A percentile compares a stretch with the other conserved stretches of the same genome.
These are phyloP conservation scores for Lachnellula arida DNA, from an alignment of 2,329 filamentous ascomycete genomes.

Conservation along the genomic window DNA sequence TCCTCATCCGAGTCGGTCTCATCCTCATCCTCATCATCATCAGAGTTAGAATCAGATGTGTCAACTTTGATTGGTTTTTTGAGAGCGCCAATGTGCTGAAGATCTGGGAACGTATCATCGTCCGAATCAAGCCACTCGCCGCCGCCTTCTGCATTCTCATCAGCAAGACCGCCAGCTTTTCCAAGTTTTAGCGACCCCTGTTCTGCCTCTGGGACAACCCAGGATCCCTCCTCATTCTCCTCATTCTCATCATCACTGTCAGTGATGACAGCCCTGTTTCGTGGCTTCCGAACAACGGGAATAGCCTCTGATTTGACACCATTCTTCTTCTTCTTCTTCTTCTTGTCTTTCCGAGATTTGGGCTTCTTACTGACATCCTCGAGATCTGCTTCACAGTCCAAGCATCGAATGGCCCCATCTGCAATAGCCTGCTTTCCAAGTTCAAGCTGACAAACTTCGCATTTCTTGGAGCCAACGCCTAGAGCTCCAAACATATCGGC, in stretches of 20 bases:
- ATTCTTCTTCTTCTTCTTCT: constrained; percentile 32
- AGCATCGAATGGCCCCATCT: constrained; percentile 56
- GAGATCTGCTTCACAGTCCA: constrained; percentile 71
- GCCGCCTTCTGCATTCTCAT: constrained; percentile 82
- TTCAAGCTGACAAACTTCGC: constrained; percentile 31
- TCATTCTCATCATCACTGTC: constrained; percentile 63
- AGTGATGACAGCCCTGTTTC: constrained; percentile 52
- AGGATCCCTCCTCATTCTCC: constrained; percentile 64
- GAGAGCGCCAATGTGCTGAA: constrained; percentile 27
- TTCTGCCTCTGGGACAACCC: constrained; percentile 70
- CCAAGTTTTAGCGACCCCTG: constrained; percentile 58
- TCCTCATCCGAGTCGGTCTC: constrained; percentile 29
- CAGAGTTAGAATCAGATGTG: constrained; percentile 31
- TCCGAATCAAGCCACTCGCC: constrained; percentile 73
- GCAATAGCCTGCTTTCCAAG: constrained; percentile 26
- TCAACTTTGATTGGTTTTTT: constrained; percentile 25
- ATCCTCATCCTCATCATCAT: constrained; percentile 17
- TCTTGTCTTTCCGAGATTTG: constrained; percentile 36
- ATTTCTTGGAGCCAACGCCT: constrained; percentile 41
- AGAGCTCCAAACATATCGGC: constrained; percentile 83
- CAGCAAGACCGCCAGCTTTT: constrained; percentile 76
- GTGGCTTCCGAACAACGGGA: constrained; percentile 43
- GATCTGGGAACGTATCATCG: constrained; percentile 37
- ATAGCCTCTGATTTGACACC: constrained; percentile 28
- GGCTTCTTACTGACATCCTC: constrained; percentile 51